These are phyloP conservation scores for Lojkania enalia DNA, from an alignment of 2,329 filamentous ascomycete species.

Conservation along the genomic window DNA sequence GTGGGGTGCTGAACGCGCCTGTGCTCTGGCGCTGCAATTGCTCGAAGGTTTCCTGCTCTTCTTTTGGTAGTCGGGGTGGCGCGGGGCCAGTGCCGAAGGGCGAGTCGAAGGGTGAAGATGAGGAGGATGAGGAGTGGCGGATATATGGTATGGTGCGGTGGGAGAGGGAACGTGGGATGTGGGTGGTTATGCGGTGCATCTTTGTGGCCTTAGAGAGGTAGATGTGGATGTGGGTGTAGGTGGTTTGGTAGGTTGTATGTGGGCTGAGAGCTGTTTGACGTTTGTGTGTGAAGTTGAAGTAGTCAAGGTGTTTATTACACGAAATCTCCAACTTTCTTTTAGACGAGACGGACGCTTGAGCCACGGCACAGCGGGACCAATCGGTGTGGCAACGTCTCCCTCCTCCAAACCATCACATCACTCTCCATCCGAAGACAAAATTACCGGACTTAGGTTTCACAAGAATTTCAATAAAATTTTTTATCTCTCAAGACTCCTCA, in stretches of 20 bases:
- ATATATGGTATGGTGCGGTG: slow-evolving; percentile 8
- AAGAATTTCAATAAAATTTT: no score
- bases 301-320: no score
- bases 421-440: not conserved
- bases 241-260: not conserved
- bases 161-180: slow-evolving; percentile 33
- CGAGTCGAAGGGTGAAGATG: no score
- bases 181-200: slow-evolving; percentile 23
- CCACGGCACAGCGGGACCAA: slow-evolving; percentile 22
- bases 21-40: slow-evolving; percentile 77
- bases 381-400: slow-evolving; percentile 17
- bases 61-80: slow-evolving; percentile 83
- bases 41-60: slow-evolving; percentile 90
- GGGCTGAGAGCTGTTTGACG: not conserved
- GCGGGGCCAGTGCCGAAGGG: slow-evolving; percentile 58
- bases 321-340: not conserved
- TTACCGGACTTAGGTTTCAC: not conserved
- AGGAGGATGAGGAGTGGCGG: slow-evolving; percentile 13
- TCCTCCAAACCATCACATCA: not conserved
- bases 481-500: no score
- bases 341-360: not conserved
- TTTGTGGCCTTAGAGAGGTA: slow-evolving; percentile 8
- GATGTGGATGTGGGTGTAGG: not conserved
- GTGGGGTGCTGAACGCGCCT: slow-evolving; percentile 73
- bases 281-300: no score